phyloP scores from a whole-genome alignment of 768 basidiomycete species.

The Tephrocybe sp. region DNA sequence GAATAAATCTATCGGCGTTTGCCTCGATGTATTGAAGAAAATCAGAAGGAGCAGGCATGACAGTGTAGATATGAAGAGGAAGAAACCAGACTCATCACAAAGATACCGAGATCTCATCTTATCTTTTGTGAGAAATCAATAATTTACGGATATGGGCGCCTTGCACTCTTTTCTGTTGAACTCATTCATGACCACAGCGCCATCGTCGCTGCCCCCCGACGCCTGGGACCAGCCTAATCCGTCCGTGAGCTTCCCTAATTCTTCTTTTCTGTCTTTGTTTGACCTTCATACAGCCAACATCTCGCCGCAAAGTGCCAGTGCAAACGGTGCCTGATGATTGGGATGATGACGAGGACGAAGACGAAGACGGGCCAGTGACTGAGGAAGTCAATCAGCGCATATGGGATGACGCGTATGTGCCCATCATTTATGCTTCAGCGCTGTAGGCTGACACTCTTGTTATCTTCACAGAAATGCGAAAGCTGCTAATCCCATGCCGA shows the following conservation, averaged over 20 bases:
- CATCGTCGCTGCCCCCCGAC: constrained; percentile 19
- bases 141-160: constrained; percentile 1
- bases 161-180: too few species aligned
- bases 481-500: constrained; percentile 66
- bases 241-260: constrained; percentile 15
- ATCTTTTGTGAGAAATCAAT: constrained; percentile 12
- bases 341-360: constrained; percentile 26
- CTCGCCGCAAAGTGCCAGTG: constrained; percentile 8
- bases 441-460: background rate
- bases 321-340: constrained; percentile 25
- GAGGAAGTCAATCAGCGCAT: constrained; percentile 50
- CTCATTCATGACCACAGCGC: constrained; percentile 13
- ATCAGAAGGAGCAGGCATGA: constrained; percentile 50
- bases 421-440: background rate
- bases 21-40: constrained; percentile 60
- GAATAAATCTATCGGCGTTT: constrained; percentile 73
- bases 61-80: constrained; percentile 5
- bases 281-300: constrained; percentile 12
- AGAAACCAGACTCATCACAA: background rate
- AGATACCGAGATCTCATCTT: constrained; percentile 9
- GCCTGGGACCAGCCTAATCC: constrained; percentile 20
- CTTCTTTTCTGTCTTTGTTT: background rate
- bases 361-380: constrained; percentile 19
- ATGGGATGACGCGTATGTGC: constrained; percentile 74
- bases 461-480: constrained; percentile 49